Conservation (phyloP, 768 basidiomycete species). For the Leccinum fibrillosum region DNA sequence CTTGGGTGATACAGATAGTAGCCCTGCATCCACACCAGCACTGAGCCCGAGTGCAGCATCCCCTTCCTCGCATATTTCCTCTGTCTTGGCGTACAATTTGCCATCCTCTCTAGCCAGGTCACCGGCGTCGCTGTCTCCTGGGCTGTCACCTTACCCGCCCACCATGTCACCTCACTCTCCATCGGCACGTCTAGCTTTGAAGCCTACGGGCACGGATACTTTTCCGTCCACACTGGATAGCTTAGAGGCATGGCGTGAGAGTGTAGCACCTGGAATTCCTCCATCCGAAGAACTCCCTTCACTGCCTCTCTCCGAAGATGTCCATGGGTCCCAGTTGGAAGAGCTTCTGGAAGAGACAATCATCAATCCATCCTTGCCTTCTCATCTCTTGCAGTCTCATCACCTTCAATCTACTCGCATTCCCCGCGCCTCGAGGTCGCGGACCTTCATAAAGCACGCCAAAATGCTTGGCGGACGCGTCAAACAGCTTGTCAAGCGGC, state of each 20-base stretch:
- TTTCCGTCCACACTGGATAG: constrained; percentile 30
- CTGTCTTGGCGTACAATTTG: constrained; percentile 11
- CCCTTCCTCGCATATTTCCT: constrained; percentile 20
- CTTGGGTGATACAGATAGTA: constrained; percentile 15
- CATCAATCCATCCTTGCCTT: constrained; percentile 3
- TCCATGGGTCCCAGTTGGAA: constrained; percentile 1
- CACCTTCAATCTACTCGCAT: not conserved
- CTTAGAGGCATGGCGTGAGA: constrained; percentile 30
- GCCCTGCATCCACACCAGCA: constrained; percentile 24
- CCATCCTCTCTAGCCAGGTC: constrained; percentile 15
- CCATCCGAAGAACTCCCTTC: constrained; percentile 15
- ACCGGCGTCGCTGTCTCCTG: constrained; percentile 14
- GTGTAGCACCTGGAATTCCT: constrained; percentile 15
- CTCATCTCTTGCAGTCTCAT: constrained; percentile 7
- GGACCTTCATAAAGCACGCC: constrained; percentile 23
- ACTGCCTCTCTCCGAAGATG: constrained; percentile 12
- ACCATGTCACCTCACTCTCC: constrained; percentile 14
- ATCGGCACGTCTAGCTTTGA: constrained; percentile 18
- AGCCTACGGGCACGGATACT: constrained; percentile 29
- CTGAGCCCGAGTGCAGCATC: constrained; percentile 20
- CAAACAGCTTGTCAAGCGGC: constrained; percentile 24
- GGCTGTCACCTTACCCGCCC: constrained; percentile 7
- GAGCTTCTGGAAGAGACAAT: constrained; percentile 9
- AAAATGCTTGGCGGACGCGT: constrained; percentile 28
- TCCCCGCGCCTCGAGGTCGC: constrained; percentile 12